Evolutionary conservation across 2,329 filamentous ascomycete genomes (phyloP).

Genomic region (Cladosporium sp.): DNA sequence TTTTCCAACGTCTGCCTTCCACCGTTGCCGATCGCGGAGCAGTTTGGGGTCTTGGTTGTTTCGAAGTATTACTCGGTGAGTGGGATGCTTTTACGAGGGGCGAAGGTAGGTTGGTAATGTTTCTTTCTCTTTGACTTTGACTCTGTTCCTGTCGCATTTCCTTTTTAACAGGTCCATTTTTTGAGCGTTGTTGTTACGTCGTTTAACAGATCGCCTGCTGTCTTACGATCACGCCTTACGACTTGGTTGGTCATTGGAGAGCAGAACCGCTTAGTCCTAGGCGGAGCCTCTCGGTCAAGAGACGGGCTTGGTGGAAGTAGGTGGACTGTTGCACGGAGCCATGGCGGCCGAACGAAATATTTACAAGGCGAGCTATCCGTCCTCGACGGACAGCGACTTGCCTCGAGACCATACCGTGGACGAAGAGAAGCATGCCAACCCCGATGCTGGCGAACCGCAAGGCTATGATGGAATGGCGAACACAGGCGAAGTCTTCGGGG

Average conservation of each 20-base stretch:
- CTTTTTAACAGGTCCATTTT: not conserved
- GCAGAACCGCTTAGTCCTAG: too few species aligned
- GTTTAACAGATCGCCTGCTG: too few species aligned
- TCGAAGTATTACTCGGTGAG: too few species aligned
- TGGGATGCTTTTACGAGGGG: not conserved
- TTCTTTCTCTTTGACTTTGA: not conserved
- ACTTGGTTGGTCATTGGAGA: too few species aligned
- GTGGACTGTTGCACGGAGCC: not conserved
- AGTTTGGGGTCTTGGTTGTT: not conserved
- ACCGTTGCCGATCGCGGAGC: constrained; percentile 2
- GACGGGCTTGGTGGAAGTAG: not conserved
- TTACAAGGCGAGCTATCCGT: constrained; percentile 2
- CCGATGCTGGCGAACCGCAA: not conserved
- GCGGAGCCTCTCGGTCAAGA: too few species aligned
- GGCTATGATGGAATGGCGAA: constrained; percentile 4
- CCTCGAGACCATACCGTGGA: not conserved
- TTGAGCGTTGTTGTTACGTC: not conserved
- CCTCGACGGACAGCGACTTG: constrained; percentile 3
- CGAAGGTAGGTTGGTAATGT: not conserved
- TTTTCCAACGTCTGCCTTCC: not conserved
- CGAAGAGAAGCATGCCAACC: constrained; percentile 1
- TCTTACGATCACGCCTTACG: too few species aligned
- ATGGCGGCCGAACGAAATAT: not conserved
- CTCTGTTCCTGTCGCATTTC: not conserved
- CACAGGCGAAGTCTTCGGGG: constrained; percentile 7